Conservation (phyloP, 345 rosid genomes). For the Euphorbia lathyris region DNA sequence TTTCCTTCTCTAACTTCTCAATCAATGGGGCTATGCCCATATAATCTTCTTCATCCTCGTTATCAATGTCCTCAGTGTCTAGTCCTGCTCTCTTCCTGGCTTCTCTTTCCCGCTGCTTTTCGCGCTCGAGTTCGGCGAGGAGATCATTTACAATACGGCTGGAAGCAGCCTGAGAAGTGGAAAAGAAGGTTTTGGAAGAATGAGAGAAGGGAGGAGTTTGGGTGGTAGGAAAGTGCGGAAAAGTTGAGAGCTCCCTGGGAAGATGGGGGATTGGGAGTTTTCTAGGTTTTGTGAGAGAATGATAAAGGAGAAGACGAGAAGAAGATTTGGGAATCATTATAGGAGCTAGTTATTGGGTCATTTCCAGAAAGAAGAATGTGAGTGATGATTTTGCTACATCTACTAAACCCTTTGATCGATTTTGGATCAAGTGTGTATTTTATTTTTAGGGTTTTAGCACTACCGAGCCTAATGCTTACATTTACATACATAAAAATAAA, state of each 20-base stretch:
- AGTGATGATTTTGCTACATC: no score
- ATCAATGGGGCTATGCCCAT: constrained; percentile 72
- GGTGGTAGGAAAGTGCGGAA: constrained; percentile 16
- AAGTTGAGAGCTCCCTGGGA: constrained; percentile 17
- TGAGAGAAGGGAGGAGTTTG: constrained; percentile 26
- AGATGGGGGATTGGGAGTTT: constrained; percentile 2
- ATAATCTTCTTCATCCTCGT: constrained; percentile 81
- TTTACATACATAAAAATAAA: no score
- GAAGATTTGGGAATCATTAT: constrained; percentile 12
- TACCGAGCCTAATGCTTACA: no score
- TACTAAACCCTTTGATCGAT: not conserved
- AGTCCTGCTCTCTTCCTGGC: constrained; percentile 63
- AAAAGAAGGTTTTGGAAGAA: constrained; percentile 40
- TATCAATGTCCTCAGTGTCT: constrained; percentile 69
- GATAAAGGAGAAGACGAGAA: constrained; percentile 22
- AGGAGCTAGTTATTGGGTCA: constrained; percentile 3
- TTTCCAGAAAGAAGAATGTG: not conserved
- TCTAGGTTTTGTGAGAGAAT: constrained; percentile 11
- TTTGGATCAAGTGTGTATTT: no score
- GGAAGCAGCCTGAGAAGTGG: constrained; percentile 24
- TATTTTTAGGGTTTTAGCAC: not conserved
- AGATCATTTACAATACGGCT: constrained; percentile 43
- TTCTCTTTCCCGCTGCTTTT: constrained; percentile 70
- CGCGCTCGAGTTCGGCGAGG: constrained; percentile 57
- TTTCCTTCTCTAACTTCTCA: constrained; percentile 67